Evolutionary conservation across 352 stramenopile genomes (phyloP), one percentile per base, ranked within the genome.

Genomic region (Saprolegnia parasitica): DNA sequence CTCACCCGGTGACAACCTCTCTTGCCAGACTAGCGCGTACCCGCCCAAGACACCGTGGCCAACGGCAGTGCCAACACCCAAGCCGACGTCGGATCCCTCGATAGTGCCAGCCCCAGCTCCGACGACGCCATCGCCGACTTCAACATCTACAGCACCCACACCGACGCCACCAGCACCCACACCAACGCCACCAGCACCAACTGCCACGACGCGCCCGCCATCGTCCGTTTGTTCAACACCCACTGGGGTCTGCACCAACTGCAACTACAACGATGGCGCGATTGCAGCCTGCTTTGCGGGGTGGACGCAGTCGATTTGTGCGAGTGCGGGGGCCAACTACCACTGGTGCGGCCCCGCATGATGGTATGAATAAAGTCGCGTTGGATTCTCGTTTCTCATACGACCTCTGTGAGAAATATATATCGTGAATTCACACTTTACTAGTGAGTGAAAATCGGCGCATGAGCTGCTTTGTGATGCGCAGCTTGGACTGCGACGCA

Each of bases 1-100:
- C 20, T 37, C 39, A 18, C 56, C 67, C 4, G 56, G 32, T 6
- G 39, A 49, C 23, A 63, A 68, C 15, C 21, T 72, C 56, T 72
- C 67, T 4, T 72, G 67, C 67, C 58, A 66, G 23, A 66, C 58
- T 1, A 37, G 40, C 20, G 58, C 26, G 11, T 60, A 60, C n/a
- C 52, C 52, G 8, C 52, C 52, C 2, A 60, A 35, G 35, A 60
- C 52, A 20, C 52, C 52, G 35, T 60, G 52, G 52, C 52, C 52
- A 16, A 49, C 42, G 13, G 1, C 11, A 10, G 42, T 1, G 42
- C 42, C 42, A 49, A 49, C 42, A 4, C 11, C 13, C 42, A 15
- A 2, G 13, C 42, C 42, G 8, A 60, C 52, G 8, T 8, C 2
- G 11, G 52, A 4, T 4, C 47, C 47, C n/a, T 29, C 47, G n/a